Conservation (phyloP, 352 stramenopile species). For the Thalassiosira livingstoniorum region DNA sequence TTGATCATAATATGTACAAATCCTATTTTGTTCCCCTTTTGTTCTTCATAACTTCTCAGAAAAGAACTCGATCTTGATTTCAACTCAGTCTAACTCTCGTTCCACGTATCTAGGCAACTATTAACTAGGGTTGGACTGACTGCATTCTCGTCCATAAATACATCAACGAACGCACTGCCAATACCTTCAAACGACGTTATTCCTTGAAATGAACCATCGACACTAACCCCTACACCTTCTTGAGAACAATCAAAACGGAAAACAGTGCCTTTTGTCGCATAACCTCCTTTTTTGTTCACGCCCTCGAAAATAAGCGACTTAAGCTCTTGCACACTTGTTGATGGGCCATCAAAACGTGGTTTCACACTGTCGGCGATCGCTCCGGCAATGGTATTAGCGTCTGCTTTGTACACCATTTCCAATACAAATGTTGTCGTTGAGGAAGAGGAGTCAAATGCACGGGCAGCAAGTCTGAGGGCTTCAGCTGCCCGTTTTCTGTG, state of each 20-base stretch:
- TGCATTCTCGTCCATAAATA: conserved; percentile 77
- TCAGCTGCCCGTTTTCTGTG: conserved; percentile 36
- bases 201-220: conserved; percentile 67
- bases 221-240: conserved; percentile 49
- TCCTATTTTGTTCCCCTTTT: too few relatives aligned
- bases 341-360: conserved; percentile 45
- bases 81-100: too few relatives aligned
- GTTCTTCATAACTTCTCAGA: too few relatives aligned
- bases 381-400: conserved; percentile 72
- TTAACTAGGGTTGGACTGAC: conserved; percentile 61
- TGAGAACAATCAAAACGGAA: conserved; percentile 72
- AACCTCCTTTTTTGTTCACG: conserved; percentile 50
- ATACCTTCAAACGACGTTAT: conserved; percentile 42
- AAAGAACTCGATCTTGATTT: too few relatives aligned
- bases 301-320: conserved; percentile 68
- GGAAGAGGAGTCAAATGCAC: conserved; percentile 14
- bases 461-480: background rate
- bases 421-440: conserved; percentile 65
- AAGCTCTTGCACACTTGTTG: conserved; percentile 56
- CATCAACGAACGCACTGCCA: conserved; percentile 68
- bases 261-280: conserved; percentile 54
- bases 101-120: conserved; percentile 52
- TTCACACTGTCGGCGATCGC: conserved; percentile 73
- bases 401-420: conserved; percentile 76
- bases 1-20: too few relatives aligned